Conservation (phyloP, 2,329 filamentous ascomycete genomes). For the Hypoxylon sp. region DNA sequence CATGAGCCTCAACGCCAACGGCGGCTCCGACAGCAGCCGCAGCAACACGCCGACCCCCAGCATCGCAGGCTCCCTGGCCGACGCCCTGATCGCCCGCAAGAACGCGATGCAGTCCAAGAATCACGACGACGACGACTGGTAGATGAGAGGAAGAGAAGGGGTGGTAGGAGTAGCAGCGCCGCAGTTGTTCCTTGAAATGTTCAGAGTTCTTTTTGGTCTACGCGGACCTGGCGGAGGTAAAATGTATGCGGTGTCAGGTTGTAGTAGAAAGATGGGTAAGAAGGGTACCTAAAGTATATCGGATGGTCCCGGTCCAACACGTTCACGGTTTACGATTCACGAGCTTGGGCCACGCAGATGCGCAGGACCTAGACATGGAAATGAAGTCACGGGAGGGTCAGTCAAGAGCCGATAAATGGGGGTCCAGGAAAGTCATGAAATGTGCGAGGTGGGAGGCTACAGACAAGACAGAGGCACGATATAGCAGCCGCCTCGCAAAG, state of each 20-base stretch:
- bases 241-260: not conserved
- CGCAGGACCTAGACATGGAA: slow-evolving; percentile 10
- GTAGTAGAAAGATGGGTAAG: not conserved
- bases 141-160: too few relatives aligned
- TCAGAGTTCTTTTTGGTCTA: not conserved
- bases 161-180: not conserved
- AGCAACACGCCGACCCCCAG: slow-evolving; percentile 76
- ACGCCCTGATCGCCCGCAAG: slow-evolving; percentile 79
- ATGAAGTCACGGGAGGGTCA: not conserved
- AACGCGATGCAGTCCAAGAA: slow-evolving; percentile 76
- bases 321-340: slow-evolving; percentile 10
- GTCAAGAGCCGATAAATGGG: slow-evolving; percentile 6
- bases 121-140: slow-evolving; percentile 77
- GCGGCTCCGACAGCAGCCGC: slow-evolving; percentile 67
- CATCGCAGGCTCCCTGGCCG: slow-evolving; percentile 76
- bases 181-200: not conserved
- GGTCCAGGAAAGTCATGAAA: not conserved
- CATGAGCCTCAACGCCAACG: slow-evolving; percentile 68
- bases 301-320: not conserved
- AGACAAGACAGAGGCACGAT: slow-evolving; percentile 5
- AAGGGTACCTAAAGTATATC: too few relatives aligned
- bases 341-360: slow-evolving; percentile 1
- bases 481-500: slow-evolving; percentile 29
- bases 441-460: slow-evolving; percentile 2
- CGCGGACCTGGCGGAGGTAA: too few relatives aligned